A percentile compares a stretch with the other conserved stretches of the same genome.
Conservation (phyloP, 2,329 filamentous ascomycete species). For the Gyromitra esculenta region DNA sequence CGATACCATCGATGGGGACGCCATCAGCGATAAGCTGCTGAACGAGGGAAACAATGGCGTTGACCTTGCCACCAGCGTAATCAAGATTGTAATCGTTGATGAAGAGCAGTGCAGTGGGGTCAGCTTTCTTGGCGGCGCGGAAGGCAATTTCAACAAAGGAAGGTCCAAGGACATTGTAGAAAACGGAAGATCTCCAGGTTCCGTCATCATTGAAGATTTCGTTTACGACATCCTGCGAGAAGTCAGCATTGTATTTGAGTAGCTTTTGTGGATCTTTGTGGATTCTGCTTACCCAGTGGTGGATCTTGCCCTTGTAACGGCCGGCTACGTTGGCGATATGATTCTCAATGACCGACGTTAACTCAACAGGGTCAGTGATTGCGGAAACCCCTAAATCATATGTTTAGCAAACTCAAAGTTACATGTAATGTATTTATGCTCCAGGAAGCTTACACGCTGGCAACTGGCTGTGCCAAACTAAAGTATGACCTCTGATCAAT, state of each 20-base stretch:
- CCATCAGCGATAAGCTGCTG: slow-evolving; percentile 70
- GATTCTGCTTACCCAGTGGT: slow-evolving; percentile 66
- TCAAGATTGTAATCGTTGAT: slow-evolving; percentile 81
- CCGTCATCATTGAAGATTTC: slow-evolving; percentile 64
- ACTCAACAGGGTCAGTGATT: slow-evolving; percentile 52
- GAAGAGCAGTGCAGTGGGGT: slow-evolving; percentile 75
- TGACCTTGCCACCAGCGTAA: slow-evolving; percentile 63
- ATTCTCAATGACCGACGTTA: slow-evolving; percentile 69
- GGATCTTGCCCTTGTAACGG: slow-evolving; percentile 72
- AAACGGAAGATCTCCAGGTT: slow-evolving; percentile 69
- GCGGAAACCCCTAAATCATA: slow-evolving; percentile 62
- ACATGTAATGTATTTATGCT: neutral
- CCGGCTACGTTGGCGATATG: slow-evolving; percentile 70
- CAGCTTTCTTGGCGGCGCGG: slow-evolving; percentile 72
- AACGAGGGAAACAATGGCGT: slow-evolving; percentile 63
- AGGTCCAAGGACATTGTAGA: slow-evolving; percentile 74
- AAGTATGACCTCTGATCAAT: slow-evolving; percentile 72
- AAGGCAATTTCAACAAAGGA: slow-evolving; percentile 77
- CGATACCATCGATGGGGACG: slow-evolving; percentile 73
- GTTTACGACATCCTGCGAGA: slow-evolving; percentile 41
- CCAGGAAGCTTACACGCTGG: slow-evolving; percentile 45
- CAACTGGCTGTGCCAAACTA: slow-evolving; percentile 58
- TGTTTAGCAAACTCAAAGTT: slow-evolving; percentile 23
- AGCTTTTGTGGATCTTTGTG: slow-evolving; percentile 56
- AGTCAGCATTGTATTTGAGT: slow-evolving; percentile 29